These are phyloP conservation scores for Coemansia sp. DNA, from an alignment of 192 early-diverging fungal genomes.

Conservation along the genomic window DNA sequence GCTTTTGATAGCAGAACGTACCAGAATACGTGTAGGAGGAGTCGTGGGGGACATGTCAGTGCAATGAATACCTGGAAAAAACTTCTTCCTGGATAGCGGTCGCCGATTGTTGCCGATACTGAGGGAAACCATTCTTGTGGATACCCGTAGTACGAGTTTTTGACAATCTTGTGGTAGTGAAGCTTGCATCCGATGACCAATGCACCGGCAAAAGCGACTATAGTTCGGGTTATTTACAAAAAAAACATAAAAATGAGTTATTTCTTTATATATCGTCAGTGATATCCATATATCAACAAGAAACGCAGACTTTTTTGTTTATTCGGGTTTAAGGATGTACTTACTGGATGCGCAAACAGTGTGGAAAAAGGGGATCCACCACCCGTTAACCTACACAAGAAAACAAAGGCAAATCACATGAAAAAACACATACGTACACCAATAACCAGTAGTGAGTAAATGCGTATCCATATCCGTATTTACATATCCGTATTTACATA, in stretches of 20 bases:
- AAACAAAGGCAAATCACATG: background rate
- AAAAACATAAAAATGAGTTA: too few relatives aligned
- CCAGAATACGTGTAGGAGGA: slow-evolving; percentile 55
- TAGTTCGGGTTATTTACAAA: background rate
- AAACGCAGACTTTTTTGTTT: background rate
- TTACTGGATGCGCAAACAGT: slow-evolving; percentile 56
- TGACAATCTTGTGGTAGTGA: slow-evolving; percentile 81
- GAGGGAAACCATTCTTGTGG: slow-evolving; percentile 82
- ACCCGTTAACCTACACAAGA: slow-evolving; percentile 44
- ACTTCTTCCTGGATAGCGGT: slow-evolving; percentile 73
- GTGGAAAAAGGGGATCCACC: slow-evolving; percentile 58
- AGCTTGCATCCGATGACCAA: slow-evolving; percentile 69
- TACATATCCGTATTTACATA: background rate
- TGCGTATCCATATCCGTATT: background rate
- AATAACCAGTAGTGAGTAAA: background rate
- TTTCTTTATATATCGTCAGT: background rate
- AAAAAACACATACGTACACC: too few relatives aligned
- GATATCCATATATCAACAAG: background rate
- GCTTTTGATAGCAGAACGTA: slow-evolving; percentile 43
- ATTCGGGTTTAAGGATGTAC: slow-evolving; percentile 5
- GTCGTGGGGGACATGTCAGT: slow-evolving; percentile 61
- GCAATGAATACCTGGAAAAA: slow-evolving; percentile 82
- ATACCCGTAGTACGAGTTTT: slow-evolving; percentile 76
- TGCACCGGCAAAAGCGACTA: slow-evolving; percentile 69
- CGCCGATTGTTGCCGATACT: slow-evolving; percentile 79